These are phyloP conservation scores for Zymoseptoria crescenta DNA, from an alignment of 2,329 filamentous ascomycete species.

Conservation along the genomic window DNA sequence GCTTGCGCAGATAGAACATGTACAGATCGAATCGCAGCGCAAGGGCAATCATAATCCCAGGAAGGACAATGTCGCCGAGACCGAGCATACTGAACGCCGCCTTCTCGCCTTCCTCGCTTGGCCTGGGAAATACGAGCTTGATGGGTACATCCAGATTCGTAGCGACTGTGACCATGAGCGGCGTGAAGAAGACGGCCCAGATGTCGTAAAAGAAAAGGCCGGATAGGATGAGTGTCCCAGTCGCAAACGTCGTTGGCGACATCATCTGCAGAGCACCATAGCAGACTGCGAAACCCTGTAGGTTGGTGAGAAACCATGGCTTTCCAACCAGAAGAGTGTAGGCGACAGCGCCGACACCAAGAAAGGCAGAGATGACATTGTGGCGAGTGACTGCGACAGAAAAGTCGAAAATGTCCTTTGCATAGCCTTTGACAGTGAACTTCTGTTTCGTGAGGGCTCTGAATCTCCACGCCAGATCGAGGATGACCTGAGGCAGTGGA, in stretches of 20 bases:
- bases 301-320: slow-evolving; percentile 69
- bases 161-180: slow-evolving; percentile 80
- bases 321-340: slow-evolving; percentile 59
- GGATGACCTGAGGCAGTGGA: slow-evolving; percentile 34
- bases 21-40: slow-evolving; percentile 89
- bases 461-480: slow-evolving; percentile 40
- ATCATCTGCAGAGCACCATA: slow-evolving; percentile 76
- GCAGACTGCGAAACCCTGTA: slow-evolving; percentile 79
- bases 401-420: slow-evolving; percentile 36
- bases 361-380: slow-evolving; percentile 48
- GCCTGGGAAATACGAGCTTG: slow-evolving; percentile 77
- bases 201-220: slow-evolving; percentile 94
- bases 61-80: slow-evolving; percentile 87
- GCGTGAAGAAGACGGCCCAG: slow-evolving; percentile 82
- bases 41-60: slow-evolving; percentile 81
- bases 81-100: slow-evolving; percentile 65
- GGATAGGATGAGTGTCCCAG: slow-evolving; percentile 66
- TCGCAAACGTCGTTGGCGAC: slow-evolving; percentile 81
- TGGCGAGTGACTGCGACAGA: slow-evolving; percentile 48
- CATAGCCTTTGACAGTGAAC: slow-evolving; percentile 43
- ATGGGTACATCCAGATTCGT: slow-evolving; percentile 86
- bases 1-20: slow-evolving; percentile 66
- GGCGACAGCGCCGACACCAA: slow-evolving; percentile 48
- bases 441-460: slow-evolving; percentile 44
- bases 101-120: slow-evolving; percentile 39